These are phyloP conservation scores for Vairimorpha apis DNA, from an alignment of 371 early-diverging fungal genomes.

Conservation along the genomic window DNA sequence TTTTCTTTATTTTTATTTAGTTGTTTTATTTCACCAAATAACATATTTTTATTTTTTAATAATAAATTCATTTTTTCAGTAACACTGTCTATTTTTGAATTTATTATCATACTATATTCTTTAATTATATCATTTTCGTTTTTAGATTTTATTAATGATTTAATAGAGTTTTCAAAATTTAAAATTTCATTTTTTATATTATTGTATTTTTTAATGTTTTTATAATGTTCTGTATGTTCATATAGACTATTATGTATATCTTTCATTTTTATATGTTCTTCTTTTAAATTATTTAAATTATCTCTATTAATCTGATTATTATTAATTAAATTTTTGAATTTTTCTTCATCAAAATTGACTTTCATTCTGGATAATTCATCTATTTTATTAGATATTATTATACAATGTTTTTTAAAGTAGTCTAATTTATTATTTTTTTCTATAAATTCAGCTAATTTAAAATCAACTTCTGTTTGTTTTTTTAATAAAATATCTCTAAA, in stretches of 20 bases:
- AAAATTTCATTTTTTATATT: constrained; percentile 13
- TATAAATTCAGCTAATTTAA: neutral
- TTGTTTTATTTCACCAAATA: constrained; percentile 76
- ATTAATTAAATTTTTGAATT: neutral
- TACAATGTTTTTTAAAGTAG: neutral
- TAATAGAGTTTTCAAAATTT: constrained; percentile 25
- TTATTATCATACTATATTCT: neutral
- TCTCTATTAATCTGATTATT: neutral
- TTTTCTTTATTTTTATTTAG: constrained; percentile 68
- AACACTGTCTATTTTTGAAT: constrained; percentile 17
- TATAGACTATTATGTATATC: neutral
- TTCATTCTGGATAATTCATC: neutral
- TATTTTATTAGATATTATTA: neutral
- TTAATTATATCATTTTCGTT: neutral
- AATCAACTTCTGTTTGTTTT: neutral
- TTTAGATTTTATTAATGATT: neutral
- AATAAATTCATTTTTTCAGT: constrained; percentile 33
- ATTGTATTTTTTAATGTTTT: constrained; percentile 36
- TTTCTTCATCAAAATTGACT: neutral
- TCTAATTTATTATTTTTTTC: neutral
- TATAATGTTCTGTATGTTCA: neutral
- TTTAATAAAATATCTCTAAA: neutral
- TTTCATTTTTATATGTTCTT: constrained; percentile 13
- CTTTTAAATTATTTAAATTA: neutral
- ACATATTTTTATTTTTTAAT: constrained; percentile 19